Evolutionary conservation across 805 yeast genomes (phyloP), one percentile per base, ranked within the genome.

Genomic region (Candida bentonensis): DNA sequence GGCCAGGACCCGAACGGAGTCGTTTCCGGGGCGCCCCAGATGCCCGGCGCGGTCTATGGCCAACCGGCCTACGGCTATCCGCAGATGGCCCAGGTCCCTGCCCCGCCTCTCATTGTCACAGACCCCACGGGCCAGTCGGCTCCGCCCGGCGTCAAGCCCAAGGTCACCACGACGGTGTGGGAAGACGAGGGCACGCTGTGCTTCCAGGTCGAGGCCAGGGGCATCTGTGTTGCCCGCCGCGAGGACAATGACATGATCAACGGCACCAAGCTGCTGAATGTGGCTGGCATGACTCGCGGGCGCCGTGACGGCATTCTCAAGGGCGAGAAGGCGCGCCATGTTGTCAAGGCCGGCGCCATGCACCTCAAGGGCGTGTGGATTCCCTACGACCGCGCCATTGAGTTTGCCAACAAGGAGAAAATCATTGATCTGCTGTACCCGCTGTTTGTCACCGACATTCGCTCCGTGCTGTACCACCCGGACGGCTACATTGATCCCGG

Each of bases 331-430:
- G 71, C 76, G 39, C 69, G 92, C 36, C 84, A 81, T 56, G 94
- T 83, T 21, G 89, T 83, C 39, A 83, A 83, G 62, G 79, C 82
- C 48, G 94, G 94, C 3, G 78, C 87, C 13, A 82, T 83, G 88
- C 88, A 83, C 60, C 66, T 83, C 53, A 83, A 83, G 64, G 94
- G 94, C 30, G 94, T 83, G 41, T 83, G 94, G 94, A 82, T 83
- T 47, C 94, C 94, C 1, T 82, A 81, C 57, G 89, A 82, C 49
- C 67, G 92, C 42, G 94, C 94, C 1, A 66, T 78, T 41, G 80
- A 81, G 26, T 79, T 82, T 76, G 94, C 94, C 15, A 81, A 80
- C 60, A 68, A 79, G 49, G 92, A 83, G 58, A 82, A 84, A 34
- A 81, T 80, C 48, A 75, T 73, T 22, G 85, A 79, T 52, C 55